Percentiles rank a stretch among this genome's conserved stretches.
Evolutionary conservation across 2,329 filamentous ascomycete species (phyloP).

Genomic region (Claviceps purpurea): DNA sequence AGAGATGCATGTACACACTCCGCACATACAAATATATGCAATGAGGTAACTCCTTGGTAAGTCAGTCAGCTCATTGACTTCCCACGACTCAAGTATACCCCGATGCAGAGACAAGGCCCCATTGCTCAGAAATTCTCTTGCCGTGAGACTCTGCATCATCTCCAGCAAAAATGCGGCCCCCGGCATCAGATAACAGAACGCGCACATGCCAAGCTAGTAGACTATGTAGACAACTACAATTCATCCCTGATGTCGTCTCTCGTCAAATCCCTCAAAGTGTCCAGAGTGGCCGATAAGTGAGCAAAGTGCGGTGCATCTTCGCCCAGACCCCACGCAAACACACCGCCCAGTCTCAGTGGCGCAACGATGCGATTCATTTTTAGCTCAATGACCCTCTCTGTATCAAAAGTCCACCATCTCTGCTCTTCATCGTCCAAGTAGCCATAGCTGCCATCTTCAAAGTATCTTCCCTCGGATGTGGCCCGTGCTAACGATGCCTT

Average conservation of each 20-base stretch:
- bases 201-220: too few species aligned
- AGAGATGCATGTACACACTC: too few species aligned
- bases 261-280: constrained; percentile 11
- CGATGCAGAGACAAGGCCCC: too few species aligned
- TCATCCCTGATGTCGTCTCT: constrained; percentile 13
- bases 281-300: constrained; percentile 24
- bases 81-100: too few species aligned
- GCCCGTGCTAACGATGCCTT: constrained; percentile 45
- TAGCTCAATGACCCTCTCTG: constrained; percentile 39
- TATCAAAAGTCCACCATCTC: constrained; percentile 67
- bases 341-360: constrained; percentile 46
- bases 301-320: constrained; percentile 43
- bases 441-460: constrained; percentile 52
- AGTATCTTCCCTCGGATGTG: constrained; percentile 32
- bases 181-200: too few species aligned
- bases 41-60: too few species aligned
- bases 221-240: constrained; percentile 10
- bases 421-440: constrained; percentile 48
- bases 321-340: constrained; percentile 64
- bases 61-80: too few species aligned
- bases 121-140: too few species aligned
- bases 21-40: too few species aligned
- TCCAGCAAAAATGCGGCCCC: too few species aligned
- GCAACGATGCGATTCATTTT: constrained; percentile 51
- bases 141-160: too few species aligned